phyloP scores from a whole-genome alignment of 306 rosid species.

The Cucumis melo region DNA sequence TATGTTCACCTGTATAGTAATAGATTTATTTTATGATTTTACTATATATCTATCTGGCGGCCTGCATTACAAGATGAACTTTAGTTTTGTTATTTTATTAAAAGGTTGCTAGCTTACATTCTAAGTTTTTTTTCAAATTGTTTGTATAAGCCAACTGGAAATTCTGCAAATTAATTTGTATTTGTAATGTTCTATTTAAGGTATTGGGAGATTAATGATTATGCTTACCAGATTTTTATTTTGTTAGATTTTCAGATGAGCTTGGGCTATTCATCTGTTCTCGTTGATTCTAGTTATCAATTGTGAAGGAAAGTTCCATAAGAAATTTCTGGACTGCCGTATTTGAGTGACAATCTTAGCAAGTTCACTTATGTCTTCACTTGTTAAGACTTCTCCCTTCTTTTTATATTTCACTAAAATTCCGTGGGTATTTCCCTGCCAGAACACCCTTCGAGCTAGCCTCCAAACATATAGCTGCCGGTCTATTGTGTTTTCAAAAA shows the following conservation, averaged over 20 bases:
- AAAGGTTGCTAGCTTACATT: background rate
- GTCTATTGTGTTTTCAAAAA: background rate
- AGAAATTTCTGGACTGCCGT: background rate
- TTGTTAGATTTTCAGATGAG: background rate
- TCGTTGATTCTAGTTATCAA: background rate
- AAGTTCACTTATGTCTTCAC: conserved; percentile 16
- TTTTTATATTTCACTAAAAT: conserved; percentile 28
- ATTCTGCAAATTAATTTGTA: background rate
- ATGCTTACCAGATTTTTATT: background rate
- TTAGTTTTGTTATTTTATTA: background rate
- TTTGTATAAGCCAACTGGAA: background rate
- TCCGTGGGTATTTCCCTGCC: conserved; percentile 18
- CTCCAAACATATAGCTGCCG: background rate
- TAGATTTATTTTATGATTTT: background rate
- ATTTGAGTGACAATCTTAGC: conserved; percentile 15
- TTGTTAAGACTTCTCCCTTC: conserved; percentile 27
- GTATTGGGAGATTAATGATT: background rate
- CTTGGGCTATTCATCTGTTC: background rate
- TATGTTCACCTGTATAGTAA: background rate
- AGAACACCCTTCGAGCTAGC: conserved; percentile 7
- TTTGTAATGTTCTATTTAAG: background rate
- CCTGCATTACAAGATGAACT: background rate
- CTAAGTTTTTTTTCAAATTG: background rate
- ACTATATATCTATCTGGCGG: background rate
- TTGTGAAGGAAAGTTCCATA: background rate